Base-by-base conservation (phyloP, 208 protist species). In the Acanthamoeba sp. region DNA sequence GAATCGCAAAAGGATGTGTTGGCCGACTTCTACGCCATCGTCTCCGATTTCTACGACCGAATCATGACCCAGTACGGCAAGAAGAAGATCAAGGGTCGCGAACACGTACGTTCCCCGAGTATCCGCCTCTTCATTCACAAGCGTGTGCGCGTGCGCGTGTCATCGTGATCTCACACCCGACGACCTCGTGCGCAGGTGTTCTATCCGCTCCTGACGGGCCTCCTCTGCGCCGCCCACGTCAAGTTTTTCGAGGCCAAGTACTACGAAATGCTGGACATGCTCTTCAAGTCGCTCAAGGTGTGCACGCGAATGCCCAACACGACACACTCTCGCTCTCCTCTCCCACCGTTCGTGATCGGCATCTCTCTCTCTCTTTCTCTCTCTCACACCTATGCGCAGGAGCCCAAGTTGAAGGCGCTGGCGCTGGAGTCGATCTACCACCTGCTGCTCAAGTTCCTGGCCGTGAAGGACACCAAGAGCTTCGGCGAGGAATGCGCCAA, bases 1-100 rank as follows among this genome's bases (percentile, higher is more conserved):
- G 78, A 87, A 14, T 87, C 78, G 27, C 78, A 87, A 59, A 50
- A 59, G 24, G 78, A 87, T 38, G 78, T 87, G 38, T 27, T 87
- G 29, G 78, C 40, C 29, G 48, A 87, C 45, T 87, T 87, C 45
- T 59, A 40, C 36, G 38, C 78, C 5, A 87, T 92, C 34, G 62
- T 92, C 5, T 59, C 62, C 36, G 59, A 76, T 32, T 92, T 92
- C 87, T 92, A 92, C 45, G 87, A 92, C 34, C 87, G 42, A 4
- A 92, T 92, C 57, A 69, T 80, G 66, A 52, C 87, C 29, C 52
- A 92, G 59, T 92, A 80, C 48, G 87, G 87, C 22, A 92, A 92
- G 87, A 92, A 92, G 87, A 92, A 92, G 87, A 92, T 76, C 66
- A 92, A 92, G 45, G 87, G 87, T 59, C 57, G 87, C 38, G 87